Conservation (phyloP, 1,284 basidiomycete species). For the Dichomitus squalens region DNA sequence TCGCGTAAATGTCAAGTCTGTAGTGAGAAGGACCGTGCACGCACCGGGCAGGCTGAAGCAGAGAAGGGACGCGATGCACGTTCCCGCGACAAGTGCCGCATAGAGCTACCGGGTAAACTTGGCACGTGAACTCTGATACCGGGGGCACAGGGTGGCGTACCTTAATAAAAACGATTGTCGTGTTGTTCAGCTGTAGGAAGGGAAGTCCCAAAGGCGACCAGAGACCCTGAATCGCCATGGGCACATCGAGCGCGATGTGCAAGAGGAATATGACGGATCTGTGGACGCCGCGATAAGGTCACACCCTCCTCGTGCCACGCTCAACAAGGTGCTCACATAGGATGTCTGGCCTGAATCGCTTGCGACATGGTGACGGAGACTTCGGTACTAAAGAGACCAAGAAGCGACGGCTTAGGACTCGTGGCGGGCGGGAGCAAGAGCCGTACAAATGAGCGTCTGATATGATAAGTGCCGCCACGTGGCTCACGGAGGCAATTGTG, state of each 20-base stretch:
- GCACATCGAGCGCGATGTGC: conserved; percentile 77
- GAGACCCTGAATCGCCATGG: conserved; percentile 74
- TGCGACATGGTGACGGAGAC: conserved; percentile 13
- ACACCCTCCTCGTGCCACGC: not conserved
- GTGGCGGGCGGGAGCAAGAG: conserved; percentile 2
- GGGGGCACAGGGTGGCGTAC: conserved; percentile 36
- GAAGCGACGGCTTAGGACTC: not conserved
- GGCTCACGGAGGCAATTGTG: not conserved
- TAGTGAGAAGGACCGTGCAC: conserved; percentile 26
- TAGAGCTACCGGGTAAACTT: conserved; percentile 51
- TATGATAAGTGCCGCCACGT: not conserved
- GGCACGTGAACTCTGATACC: not conserved
- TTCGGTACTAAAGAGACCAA: not conserved
- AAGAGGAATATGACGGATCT: conserved; percentile 44
- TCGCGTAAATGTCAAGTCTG: not conserved
- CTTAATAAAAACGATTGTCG: conserved; percentile 74
- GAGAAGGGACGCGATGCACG: conserved; percentile 61
- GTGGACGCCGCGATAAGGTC: conserved; percentile 7
- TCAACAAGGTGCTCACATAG: conserved; percentile 12
- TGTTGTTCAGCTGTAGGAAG: conserved; percentile 81
- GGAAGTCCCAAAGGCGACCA: conserved; percentile 64
- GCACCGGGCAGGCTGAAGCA: conserved; percentile 67
- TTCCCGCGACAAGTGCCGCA: conserved; percentile 56
- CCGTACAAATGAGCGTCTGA: not conserved
- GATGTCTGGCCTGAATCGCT: conserved; percentile 8